Evolutionary conservation across 257 asterid genomes (phyloP).

Genomic region (Solanum dulcamara): DNA sequence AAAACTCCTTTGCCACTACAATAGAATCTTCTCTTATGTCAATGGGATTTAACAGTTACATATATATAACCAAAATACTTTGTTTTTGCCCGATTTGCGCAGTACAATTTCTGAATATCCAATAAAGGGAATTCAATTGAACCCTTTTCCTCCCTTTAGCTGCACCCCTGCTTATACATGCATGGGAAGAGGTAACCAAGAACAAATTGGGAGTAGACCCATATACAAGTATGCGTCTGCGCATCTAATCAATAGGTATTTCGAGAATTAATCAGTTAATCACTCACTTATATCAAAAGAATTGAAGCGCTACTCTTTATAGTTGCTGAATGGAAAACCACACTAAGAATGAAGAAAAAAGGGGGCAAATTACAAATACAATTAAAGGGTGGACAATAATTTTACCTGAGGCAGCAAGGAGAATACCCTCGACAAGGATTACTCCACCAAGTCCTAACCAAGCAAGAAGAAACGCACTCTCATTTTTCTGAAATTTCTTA

Average conservation of each 20-base stretch:
- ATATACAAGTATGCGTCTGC: neutral
- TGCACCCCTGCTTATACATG: neutral
- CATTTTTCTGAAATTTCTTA: slow-evolving; percentile 50
- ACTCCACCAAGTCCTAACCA: slow-evolving; percentile 82
- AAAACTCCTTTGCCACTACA: neutral
- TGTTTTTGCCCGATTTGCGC: neutral
- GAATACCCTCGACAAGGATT: slow-evolving; percentile 58
- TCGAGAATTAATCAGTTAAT: neutral
- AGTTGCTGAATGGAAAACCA: neutral
- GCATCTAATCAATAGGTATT: neutral
- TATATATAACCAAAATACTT: neutral
- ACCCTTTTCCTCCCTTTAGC: neutral
- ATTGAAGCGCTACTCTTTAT: neutral
- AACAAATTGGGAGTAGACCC: neutral
- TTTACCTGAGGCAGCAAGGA: slow-evolving; percentile 84
- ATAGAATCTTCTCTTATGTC: neutral
- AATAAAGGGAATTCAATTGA: neutral
- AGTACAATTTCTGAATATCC: neutral
- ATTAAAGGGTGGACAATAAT: neutral
- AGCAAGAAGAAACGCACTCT: slow-evolving; percentile 78
- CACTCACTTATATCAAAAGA: neutral
- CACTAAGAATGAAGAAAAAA: neutral
- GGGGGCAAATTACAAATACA: neutral
- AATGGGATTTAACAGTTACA: neutral
- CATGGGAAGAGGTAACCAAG: neutral